Evolutionary conservation across 805 yeast species (phyloP), one percentile per base, ranked within the genome.

Genomic region (Kodamaea jinghongensis): DNA sequence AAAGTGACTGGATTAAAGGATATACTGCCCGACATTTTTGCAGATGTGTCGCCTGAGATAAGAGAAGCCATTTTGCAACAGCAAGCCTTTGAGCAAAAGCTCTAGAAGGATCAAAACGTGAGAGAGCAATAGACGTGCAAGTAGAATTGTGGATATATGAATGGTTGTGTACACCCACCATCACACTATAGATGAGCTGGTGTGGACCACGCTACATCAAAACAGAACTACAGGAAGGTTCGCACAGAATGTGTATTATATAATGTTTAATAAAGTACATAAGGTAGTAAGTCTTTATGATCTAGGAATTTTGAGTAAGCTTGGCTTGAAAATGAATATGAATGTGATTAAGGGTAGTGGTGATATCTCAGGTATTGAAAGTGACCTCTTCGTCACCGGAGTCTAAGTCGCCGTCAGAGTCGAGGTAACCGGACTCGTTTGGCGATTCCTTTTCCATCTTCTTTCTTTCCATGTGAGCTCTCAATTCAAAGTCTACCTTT

Each of bases 1-100:
- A 73, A 64, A 47, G 59, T 63, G n/a, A 84, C 95, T 0, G 96
- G 96, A 0, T 66, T 89, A 47, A 58, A 60, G 3, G 69, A 73
- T 41, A 79, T 89, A 2, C 79, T 85, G 1, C 52, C 61, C 11
- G 79, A 74, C 8, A 54, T 88, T 1, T 82, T 81, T 45, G 80
- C 73, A 8, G 84, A 68, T 20, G 51, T 75, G 15, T 63, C 59
- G 25, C 83, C 76, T 26, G 81, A 79, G 6, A 68, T 76, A 1
- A 73, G 68, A 50, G 50, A 60, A 17, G 93, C 88, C 1, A 82
- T 87, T 39, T 49, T 75, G 36, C 71, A 70, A 31, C 95, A 85
- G 56, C 81, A 78, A 49, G 55, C 57, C 23, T 68, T 66, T 37
- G 88, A 81, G 60, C 54, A 42, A 39, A 38, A 17, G 23, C 20